Evolutionary conservation across 139 green algal species (phyloP).

Genomic region (Chlamydomonas applanata): DNA sequence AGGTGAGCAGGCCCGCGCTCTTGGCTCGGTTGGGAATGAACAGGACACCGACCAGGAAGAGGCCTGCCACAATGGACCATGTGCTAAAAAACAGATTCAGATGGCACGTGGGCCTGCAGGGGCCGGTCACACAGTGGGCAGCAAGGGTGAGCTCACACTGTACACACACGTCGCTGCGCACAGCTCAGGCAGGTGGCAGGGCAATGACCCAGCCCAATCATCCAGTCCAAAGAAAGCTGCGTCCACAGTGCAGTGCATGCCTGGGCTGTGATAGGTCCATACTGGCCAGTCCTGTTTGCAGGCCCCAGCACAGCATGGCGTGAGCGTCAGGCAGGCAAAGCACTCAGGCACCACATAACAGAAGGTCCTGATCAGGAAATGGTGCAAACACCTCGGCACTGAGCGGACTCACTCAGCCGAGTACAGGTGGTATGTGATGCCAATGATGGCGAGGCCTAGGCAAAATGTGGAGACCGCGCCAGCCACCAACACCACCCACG

Average conservation of each 20-base stretch:
- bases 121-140: not conserved
- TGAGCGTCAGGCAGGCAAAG: too few species aligned
- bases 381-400: too few species aligned
- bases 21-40: constrained; percentile 57
- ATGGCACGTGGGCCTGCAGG: constrained; percentile 39
- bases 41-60: constrained; percentile 55
- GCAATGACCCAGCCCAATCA: too few species aligned
- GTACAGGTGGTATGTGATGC: constrained; percentile 71
- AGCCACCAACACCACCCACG: constrained; percentile 43
- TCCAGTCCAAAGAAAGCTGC: too few species aligned
- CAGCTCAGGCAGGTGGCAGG: too few species aligned
- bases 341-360: too few species aligned
- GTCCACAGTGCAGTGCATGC: too few species aligned
- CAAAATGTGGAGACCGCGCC: constrained; percentile 37
- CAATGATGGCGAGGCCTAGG: constrained; percentile 54
- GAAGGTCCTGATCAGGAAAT: too few species aligned
- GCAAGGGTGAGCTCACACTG: not conserved
- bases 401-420: constrained; percentile 32
- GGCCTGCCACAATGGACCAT: constrained; percentile 63
- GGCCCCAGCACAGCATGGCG: too few species aligned
- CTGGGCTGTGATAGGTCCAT: too few species aligned
- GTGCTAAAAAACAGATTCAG: constrained; percentile 88
- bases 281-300: too few species aligned
- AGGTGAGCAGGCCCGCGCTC: constrained; percentile 68
- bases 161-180: too few species aligned